Base-by-base conservation (phyloP, 2,329 filamentous ascomycete genomes). In the Grosmannia clavigera region DNA sequence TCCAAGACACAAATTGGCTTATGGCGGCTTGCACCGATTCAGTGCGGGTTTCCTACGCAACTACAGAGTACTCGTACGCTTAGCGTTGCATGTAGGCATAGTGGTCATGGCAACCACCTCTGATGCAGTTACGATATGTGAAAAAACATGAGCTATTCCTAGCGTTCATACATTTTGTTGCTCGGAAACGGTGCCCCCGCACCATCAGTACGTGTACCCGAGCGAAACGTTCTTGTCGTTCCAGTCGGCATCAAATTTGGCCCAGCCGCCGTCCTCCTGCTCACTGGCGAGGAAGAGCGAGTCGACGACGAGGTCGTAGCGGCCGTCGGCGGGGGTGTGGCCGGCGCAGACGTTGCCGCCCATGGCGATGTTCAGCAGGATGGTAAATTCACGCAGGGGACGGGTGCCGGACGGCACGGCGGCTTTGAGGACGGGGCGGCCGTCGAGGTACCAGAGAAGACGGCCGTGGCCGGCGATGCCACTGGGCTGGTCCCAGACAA, bases 301-400 rank as follows among this genome's bases (percentile, higher is more conserved):
- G 31, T 60, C 33, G 29, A 62, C 55, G n/a, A 58, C 40, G 22
- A 62, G 50, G 58, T 62, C 61, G 40, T 58, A 62, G 6, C 19
- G 3, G 11, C 61, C 61, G 43, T 58, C 55, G 19, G 31, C 50
- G 12, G 61, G 61, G 11, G 22, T 31, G 19, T n/a, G 38, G 22
- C 61, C 61, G 10, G n/a, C 50, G 46, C 61, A 62, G 19, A 62
- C 61, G 33, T 62, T 56, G 31, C 61, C 61, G 31, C 61, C 61
- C 48, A 62, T 55, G 55, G 61, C 61, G 4, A 58, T 38, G 33
- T 62, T 62, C 22, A 62, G 61, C 58, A 62, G 55, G 2, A 62
- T 33, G 38, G 55, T 60, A 25, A 57, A 60, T 6, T 62, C 58
- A 4, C 61, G 55, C 31, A 62, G 29, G 3, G 61, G 61, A 6